These are phyloP conservation scores for Theileria luwenshuni DNA, from an alignment of 169 alveolate genomes.

Conservation along the genomic window DNA sequence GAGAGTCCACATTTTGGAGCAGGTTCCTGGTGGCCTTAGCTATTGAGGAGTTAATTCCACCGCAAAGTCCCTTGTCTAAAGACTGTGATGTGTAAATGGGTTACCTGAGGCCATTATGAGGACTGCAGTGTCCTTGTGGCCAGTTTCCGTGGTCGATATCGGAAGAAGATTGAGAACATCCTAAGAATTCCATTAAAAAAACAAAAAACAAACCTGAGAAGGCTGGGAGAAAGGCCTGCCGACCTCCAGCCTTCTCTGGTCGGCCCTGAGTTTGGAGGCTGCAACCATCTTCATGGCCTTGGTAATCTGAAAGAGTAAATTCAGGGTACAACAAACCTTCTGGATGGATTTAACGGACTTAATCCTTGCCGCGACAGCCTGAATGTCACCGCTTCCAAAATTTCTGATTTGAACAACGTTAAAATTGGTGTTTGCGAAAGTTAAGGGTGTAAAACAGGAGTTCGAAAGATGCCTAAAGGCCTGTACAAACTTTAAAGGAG, in stretches of 20 bases:
- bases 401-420: slow-evolving; percentile 37
- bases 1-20: slow-evolving; percentile 52
- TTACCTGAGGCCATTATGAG: slow-evolving; percentile 63
- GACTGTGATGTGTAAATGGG: background rate
- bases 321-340: slow-evolving; percentile 72
- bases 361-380: slow-evolving; percentile 86
- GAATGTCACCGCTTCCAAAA: slow-evolving; percentile 78
- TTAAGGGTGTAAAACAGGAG: slow-evolving; percentile 10
- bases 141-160: slow-evolving; percentile 59
- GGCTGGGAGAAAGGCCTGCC: slow-evolving; percentile 78
- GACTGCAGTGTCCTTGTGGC: slow-evolving; percentile 53
- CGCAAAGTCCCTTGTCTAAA: slow-evolving; percentile 86
- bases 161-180: slow-evolving; percentile 68
- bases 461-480: slow-evolving; percentile 3
- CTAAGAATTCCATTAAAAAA: slow-evolving; percentile 1
- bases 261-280: slow-evolving; percentile 92
- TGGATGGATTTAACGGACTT: slow-evolving; percentile 91
- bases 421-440: background rate
- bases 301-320: slow-evolving; percentile 46
- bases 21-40: slow-evolving; percentile 56
- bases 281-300: slow-evolving; percentile 96
- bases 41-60: slow-evolving; percentile 83
- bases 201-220: slow-evolving; percentile 58
- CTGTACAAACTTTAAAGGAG: background rate
- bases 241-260: slow-evolving; percentile 80